Evolutionary conservation across 352 stramenopile genomes (phyloP), one percentile per base, ranked within the genome.

Genomic region (Phytopythium mirpurense): DNA sequence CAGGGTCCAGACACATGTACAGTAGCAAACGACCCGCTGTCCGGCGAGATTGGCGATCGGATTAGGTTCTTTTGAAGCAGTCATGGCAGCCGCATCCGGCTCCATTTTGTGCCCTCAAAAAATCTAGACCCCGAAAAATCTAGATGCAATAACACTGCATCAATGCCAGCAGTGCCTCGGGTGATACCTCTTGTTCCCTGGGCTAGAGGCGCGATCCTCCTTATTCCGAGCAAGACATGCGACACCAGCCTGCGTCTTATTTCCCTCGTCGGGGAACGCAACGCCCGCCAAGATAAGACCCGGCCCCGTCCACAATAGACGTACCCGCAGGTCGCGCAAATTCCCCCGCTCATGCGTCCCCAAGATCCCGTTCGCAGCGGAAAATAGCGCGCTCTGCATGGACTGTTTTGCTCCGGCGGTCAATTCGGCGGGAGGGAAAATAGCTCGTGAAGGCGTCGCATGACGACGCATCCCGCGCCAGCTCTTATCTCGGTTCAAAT

Each of bases 1-100:
- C n/a, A 19, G n/a, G 38, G 8, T 8, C n/a, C n/a, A n/a, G n/a
- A n/a, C n/a, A n/a, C n/a, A n/a, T n/a, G n/a, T n/a, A n/a, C n/a
- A n/a, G n/a, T n/a, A n/a, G n/a, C 12, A 26, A 44, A 44, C 26
- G 38, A 27, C 26, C 38, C n/a, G 38, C 18, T 3, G n/a, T 44
- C 38, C 38, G 38, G 38, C 38, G 38, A 14, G n/a, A 44, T 26
- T 8, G 21, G 19, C n/a, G 21, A 24, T 16, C 38, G 5, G 38
- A 44, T 26, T 43, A 3, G n/a, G 26, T 8, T 6, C 37, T 24
- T n/a, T 24, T 7, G 14, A 4, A 6, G 21, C 12, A n/a, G n/a
- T n/a, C n/a, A n/a, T n/a, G n/a, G 41, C 14, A 47, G 27, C 41
- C 41, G 41, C 24, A 14, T 47, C 41, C 34, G 41, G 15, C 41